A percentile compares a stretch with the other conserved stretches of the same genome.
Evolutionary conservation across 1,284 basidiomycete genomes (phyloP).

Genomic region (Anthracocystis panici-leucophaei): DNA sequence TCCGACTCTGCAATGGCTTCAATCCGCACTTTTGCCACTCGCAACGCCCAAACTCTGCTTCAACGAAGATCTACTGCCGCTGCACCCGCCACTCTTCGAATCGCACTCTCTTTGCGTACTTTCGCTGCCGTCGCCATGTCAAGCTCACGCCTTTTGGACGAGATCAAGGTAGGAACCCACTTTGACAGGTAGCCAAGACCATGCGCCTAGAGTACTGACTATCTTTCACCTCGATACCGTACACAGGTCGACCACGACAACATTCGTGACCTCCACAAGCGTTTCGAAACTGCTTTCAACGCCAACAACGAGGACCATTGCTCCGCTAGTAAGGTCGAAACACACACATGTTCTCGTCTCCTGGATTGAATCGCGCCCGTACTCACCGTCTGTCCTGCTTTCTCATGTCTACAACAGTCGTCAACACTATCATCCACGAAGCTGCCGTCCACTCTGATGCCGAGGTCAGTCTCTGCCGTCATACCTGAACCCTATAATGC

Average conservation of each 20-base stretch:
- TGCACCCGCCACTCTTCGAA: not conserved
- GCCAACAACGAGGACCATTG: slow-evolving; percentile 34
- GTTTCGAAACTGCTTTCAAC: slow-evolving; percentile 28
- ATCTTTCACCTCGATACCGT: not conserved
- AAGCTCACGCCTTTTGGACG: slow-evolving; percentile 15
- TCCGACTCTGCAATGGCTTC: slow-evolving; percentile 13
- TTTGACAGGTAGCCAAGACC: not conserved
- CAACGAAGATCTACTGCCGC: slow-evolving; percentile 1
- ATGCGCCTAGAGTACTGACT: not conserved
- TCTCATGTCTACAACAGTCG: not conserved
- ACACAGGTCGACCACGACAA: slow-evolving; percentile 54
- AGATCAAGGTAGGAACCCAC: slow-evolving; percentile 32
- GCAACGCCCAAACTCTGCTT: slow-evolving; percentile 5
- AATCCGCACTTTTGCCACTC: slow-evolving; percentile 13
- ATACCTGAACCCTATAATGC: not conserved
- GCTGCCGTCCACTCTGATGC: slow-evolving; percentile 40
- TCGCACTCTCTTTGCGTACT: not conserved
- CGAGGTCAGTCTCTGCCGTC: slow-evolving; percentile 7
- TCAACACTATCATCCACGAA: slow-evolving; percentile 43
- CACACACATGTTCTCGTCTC: too few species aligned
- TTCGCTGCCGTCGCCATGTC: slow-evolving; percentile 27
- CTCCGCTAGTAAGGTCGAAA: slow-evolving; percentile 8
- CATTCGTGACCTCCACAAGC: slow-evolving; percentile 46
- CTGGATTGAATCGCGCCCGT: too few species aligned
- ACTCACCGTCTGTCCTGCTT: too few species aligned